A percentile compares a stretch with the other conserved stretches of the same genome.
phyloP scores from a whole-genome alignment of 2,329 filamentous ascomycete species.

The Alternaria novae-zelandiae region DNA sequence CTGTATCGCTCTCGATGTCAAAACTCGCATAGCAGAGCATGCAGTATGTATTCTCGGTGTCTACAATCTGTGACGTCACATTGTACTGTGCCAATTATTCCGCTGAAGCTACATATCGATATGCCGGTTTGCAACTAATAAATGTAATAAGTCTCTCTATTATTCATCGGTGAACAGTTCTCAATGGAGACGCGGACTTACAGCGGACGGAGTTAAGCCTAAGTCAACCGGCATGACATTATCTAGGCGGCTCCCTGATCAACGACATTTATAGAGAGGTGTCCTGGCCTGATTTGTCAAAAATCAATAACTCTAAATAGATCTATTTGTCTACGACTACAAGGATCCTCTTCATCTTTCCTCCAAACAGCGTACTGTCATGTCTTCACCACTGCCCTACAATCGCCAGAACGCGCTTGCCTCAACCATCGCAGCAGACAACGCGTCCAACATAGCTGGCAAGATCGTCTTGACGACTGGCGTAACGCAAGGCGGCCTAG shows the following conservation, averaged over 20 bases:
- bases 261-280: not conserved
- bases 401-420: conserved; percentile 30
- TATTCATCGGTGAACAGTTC: not conserved
- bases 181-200: not conserved
- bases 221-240: not conserved
- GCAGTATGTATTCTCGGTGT: not conserved
- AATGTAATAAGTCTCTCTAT: no score
- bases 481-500: conserved; percentile 36
- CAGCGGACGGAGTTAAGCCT: not conserved
- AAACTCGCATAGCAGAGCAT: not conserved
- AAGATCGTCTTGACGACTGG: conserved; percentile 50
- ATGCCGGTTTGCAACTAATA: not conserved
- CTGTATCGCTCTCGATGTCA: not conserved
- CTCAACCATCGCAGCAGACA: conserved; percentile 48
- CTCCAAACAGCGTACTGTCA: not conserved
- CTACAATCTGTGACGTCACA: not conserved
- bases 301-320: not conserved
- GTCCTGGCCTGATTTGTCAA: not conserved
- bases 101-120: not conserved
- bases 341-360: not conserved
- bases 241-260: not conserved
- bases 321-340: not conserved
- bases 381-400: conserved; percentile 27
- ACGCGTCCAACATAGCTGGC: conserved; percentile 54
- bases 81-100: not conserved